These are phyloP conservation scores for Dictyostelium purpureum DNA, from an alignment of 78 protist genomes.

Conservation along the genomic window DNA sequence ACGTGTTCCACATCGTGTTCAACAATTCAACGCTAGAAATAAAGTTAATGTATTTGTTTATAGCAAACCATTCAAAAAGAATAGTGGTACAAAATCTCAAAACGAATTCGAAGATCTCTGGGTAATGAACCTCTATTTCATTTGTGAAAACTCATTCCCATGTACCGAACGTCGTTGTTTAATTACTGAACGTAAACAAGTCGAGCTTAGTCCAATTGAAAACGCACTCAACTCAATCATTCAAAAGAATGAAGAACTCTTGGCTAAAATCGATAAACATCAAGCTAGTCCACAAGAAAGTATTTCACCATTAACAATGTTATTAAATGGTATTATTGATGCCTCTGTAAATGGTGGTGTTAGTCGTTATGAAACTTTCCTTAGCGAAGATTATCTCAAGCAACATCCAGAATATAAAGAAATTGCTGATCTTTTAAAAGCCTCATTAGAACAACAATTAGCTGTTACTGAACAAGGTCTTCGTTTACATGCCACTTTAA, in stretches of 20 bases:
- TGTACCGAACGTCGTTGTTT: conserved; percentile 75
- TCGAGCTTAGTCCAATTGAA: conserved; percentile 77
- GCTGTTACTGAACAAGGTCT: conserved; percentile 41
- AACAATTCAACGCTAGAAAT: conserved; percentile 70
- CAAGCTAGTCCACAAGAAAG: conserved; percentile 22
- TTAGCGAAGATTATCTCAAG: conserved; percentile 40
- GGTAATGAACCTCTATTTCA: conserved; percentile 70
- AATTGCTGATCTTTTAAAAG: conserved; percentile 27
- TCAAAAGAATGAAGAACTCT: conserved; percentile 82
- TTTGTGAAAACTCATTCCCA: conserved; percentile 66
- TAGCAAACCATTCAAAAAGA: conserved; percentile 56
- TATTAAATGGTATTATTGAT: conserved; percentile 87
- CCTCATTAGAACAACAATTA: conserved; percentile 61
- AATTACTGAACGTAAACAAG: conserved; percentile 46
- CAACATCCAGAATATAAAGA: conserved; percentile 51
- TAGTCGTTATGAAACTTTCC: conserved; percentile 43
- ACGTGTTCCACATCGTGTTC: conserved; percentile 68
- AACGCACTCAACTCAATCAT: conserved; percentile 80
- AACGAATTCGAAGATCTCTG: conserved; percentile 88
- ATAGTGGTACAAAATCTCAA: conserved; percentile 14
- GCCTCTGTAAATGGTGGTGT: conserved; percentile 91
- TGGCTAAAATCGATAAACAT: conserved; percentile 52
- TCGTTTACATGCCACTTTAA: conserved; percentile 43
- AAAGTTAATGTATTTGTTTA: conserved; percentile 72
- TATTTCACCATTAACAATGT: conserved; percentile 83